A percentile compares a stretch with the other conserved stretches of the same genome.
Evolutionary conservation across 331 rosid species (phyloP).

Genomic region (Phaseolus coccineus): DNA sequence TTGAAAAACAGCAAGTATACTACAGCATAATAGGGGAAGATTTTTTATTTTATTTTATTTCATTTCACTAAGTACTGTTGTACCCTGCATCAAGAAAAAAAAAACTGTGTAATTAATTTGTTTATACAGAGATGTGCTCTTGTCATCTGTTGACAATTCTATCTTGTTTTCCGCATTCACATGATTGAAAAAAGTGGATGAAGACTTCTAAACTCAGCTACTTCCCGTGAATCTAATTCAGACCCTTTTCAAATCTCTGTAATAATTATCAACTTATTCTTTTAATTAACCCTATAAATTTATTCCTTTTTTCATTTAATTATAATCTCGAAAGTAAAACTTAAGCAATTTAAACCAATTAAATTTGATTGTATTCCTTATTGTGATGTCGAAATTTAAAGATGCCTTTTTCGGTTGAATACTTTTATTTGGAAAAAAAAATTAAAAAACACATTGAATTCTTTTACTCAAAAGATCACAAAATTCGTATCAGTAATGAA

Average conservation of each 20-base stretch:
- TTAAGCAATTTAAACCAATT: background rate
- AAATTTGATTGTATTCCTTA: background rate
- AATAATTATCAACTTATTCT: background rate
- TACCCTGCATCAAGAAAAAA: too few species aligned
- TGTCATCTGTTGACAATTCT: background rate
- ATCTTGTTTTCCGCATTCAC: background rate
- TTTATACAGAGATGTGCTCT: background rate
- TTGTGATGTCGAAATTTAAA: background rate
- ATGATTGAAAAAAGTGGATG: background rate
- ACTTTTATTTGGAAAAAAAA: background rate
- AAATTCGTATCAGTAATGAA: background rate
- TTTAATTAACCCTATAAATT: too few species aligned
- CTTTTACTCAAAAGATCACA: background rate
- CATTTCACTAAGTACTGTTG: too few species aligned
- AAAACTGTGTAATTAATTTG: too few species aligned
- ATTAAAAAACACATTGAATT: background rate
- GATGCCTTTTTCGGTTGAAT: background rate
- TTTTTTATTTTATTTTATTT: too few species aligned
- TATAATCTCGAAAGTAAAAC: background rate
- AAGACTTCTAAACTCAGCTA: slow-evolving; percentile 38
- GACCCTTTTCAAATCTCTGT: background rate
- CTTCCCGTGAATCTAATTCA: slow-evolving; percentile 47
- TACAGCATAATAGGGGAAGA: too few species aligned
- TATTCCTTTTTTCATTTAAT: background rate
- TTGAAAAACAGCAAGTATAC: too few species aligned